Evolutionary conservation across 306 rosid genomes (phyloP), one percentile per base, ranked within the genome.

Genomic region (Prunus mongolica): DNA sequence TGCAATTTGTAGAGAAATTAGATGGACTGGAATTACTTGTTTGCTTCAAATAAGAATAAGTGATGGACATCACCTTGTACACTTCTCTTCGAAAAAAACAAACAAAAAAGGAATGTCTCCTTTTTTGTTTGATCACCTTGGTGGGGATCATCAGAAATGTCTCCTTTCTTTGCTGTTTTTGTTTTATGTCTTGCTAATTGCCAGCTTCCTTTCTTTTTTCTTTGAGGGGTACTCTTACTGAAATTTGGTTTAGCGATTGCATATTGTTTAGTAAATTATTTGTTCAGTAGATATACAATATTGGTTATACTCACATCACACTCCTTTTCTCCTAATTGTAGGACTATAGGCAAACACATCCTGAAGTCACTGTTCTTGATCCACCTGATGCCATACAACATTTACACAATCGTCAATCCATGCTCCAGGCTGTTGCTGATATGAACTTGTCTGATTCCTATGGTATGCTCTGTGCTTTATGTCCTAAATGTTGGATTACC

Each of bases 371-470:
- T 20, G 93, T 93, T 76, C 89, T 93, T 78, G 98, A 93, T 87
- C 98, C 98, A 81, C 98, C 98, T 19, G 98, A 93, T 86, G 93
- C 96, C 78, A 93, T 93, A 80, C 96, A 88, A 66, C 93, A 83
- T 80, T 72, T 91, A 76, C 97, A 84, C 72, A 91, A 77, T 74
- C 93, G 98, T 66, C 98, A 93, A 51, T 89, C 84, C 82, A 93
- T 93, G 98, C 98, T 91, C 61, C 97, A 93, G 83, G 98, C 98
- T 57, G 98, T 93, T 76, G 97, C 97, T 32, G 98, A 93, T 74
- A 83, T 93, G 89, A 80, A 82, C 72, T 88, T 93, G 80, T 91
- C 89, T 54, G 93, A 88, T 46, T 84, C 92, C 4, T 84, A 89
- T 74, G 98, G 96, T 93, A 93, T 38, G 16, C 58, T 79, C 13